These are phyloP conservation scores for Zizania latifolia DNA, from an alignment of 176 grass and related monocot genomes.

Conservation along the genomic window DNA sequence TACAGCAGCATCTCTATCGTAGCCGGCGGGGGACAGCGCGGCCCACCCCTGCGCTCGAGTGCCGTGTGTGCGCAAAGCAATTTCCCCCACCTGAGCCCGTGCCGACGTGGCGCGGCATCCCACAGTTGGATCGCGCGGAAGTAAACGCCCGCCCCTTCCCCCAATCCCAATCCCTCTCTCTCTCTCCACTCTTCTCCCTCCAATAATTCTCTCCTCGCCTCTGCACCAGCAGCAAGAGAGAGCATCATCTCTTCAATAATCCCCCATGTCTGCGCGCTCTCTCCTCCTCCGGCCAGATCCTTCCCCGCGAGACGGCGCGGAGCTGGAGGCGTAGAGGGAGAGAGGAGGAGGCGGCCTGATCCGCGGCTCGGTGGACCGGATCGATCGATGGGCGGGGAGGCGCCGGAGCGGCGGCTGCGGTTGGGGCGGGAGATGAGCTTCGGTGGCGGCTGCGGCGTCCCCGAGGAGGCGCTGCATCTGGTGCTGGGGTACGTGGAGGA, in stretches of 20 bases:
- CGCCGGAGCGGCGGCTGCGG: conserved; percentile 30
- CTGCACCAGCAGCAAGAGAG: conserved; percentile 8
- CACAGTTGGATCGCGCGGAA: conserved; percentile 42
- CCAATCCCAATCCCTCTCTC: conserved; percentile 11
- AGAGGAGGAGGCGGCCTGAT: not conserved
- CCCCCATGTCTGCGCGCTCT: conserved; percentile 22
- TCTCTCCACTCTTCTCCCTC: conserved; percentile 11
- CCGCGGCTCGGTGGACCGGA: not conserved
- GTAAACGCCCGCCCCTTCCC: conserved; percentile 3
- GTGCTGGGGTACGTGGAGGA: conserved; percentile 63
- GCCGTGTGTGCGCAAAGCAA: conserved; percentile 27
- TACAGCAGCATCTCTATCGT: not conserved
- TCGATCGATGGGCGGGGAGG: conserved; percentile 52
- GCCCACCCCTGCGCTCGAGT: not conserved
- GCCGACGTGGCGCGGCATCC: conserved; percentile 45
- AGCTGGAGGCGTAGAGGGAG: not conserved
- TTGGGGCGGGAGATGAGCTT: conserved; percentile 37
- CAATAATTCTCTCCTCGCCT: conserved; percentile 35
- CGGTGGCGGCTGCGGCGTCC: conserved; percentile 23
- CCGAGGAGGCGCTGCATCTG: conserved; percentile 66
- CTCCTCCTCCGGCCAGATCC: conserved; percentile 31
- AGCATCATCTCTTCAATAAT: not conserved
- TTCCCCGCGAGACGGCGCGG: not conserved
- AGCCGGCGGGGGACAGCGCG: conserved; percentile 6
- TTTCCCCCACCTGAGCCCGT: not conserved